Base-by-base conservation (phyloP, 768 basidiomycete genomes). In the Pleurotus eryngii region DNA sequence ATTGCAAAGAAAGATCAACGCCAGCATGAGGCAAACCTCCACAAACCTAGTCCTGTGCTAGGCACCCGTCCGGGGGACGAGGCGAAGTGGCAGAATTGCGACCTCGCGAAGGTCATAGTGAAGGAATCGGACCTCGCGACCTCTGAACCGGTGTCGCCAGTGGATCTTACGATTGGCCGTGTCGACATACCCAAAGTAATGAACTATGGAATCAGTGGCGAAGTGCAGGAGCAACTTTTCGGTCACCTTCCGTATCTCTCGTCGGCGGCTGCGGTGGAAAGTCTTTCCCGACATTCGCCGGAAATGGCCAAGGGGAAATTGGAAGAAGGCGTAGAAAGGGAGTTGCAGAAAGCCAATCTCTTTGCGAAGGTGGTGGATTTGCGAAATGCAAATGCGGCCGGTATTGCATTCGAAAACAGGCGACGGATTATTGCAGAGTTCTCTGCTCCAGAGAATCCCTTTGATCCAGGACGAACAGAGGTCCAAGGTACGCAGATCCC, bases 361-460 rank as follows among this genome's bases (percentile, higher is more conserved):
- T 79, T 97, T 57, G 85, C 88, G 43, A 79, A 81, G 62, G 71
- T 93, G 27, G 72, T 94, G 18, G 94, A 97, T 73, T 72, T 98
- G 64, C 77, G 87, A 60, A 98, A 98, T 66, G 89, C 96, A 15
- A 91, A 89, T 63, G 90, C 92, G 26, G 76, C 73, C 27, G 93
- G 92, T n/a, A 85, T 98, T 60, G 84, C 90, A 50, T 91, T 81
- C 64, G 92, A 94, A 72, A 98, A 97, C 69, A 78, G 90, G 58
- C 77, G 84, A 66, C 79, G 93, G 60, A 88, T 95, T 59, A 77
- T 97, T 26, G 72, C 73, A 12, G 85, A 82, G 26, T 98, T 98
- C 73, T 96, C 95, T 0, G 75, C 79, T 5, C 78, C 81, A 0
- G 78, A 77, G 50, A 87, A 82, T 61, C 80, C 80, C 20, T 83